Conservation (phyloP, 1,284 basidiomycete genomes). For the Volvariella surrecta region DNA sequence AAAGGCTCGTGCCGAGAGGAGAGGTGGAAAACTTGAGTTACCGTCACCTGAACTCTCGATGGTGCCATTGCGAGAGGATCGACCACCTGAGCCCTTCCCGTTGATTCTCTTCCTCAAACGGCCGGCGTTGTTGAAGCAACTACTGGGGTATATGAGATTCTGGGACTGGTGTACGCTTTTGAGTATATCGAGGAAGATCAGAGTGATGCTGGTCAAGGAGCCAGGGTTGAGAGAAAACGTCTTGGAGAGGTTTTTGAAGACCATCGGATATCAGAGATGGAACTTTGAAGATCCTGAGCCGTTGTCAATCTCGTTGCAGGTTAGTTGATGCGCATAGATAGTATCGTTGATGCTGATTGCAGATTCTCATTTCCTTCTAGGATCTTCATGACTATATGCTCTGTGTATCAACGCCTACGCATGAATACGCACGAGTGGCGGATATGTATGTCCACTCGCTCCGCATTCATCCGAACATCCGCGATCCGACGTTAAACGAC, state of each 20-base stretch:
- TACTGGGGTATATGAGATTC: conserved; percentile 55
- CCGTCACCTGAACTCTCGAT: conserved; percentile 7
- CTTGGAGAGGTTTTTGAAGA: conserved; percentile 55
- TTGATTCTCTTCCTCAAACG: conserved; percentile 43
- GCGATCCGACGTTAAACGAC: conserved; percentile 28
- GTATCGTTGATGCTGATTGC: conserved; percentile 4
- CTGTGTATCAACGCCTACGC: conserved; percentile 63
- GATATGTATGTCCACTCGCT: conserved; percentile 42
- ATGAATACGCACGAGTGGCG: conserved; percentile 58
- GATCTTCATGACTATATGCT: conserved; percentile 73
- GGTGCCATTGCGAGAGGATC: conserved; percentile 20
- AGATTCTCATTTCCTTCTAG: conserved; percentile 33
- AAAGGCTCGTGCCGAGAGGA: conserved; percentile 3
- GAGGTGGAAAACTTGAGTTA: conserved; percentile 2
- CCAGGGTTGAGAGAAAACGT: conserved; percentile 51
- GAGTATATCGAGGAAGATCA: conserved; percentile 43
- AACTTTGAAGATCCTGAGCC: conserved; percentile 47
- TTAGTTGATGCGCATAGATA: conserved; percentile 20
- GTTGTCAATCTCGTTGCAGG: conserved; percentile 50
- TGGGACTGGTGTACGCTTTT: conserved; percentile 59
- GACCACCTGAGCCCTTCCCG: conserved; percentile 33
- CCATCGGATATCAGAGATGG: conserved; percentile 68
- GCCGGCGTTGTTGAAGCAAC: conserved; percentile 34
- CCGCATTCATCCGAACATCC: conserved; percentile 26
- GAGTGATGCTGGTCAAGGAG: conserved; percentile 36